Evolutionary conservation across 2,329 filamentous ascomycete genomes (phyloP).

Genomic region (Fusarium denticulatum): DNA sequence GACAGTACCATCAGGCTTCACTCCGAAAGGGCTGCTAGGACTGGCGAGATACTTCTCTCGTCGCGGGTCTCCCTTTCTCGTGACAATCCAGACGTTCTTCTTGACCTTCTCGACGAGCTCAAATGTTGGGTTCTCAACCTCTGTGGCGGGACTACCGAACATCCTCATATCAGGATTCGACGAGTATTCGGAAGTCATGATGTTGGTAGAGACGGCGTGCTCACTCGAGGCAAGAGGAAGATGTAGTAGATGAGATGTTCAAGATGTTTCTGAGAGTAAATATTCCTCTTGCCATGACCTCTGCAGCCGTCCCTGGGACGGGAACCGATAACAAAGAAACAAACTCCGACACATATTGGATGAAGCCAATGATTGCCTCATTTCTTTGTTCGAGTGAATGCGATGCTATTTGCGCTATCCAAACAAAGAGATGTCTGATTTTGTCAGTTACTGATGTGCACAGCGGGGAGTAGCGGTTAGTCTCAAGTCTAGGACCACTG

Average conservation of each 20-base stretch:
- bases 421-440: constrained; percentile 7
- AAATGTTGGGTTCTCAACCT: constrained; percentile 34
- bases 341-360: neutral
- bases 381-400: constrained; percentile 30
- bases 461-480: neutral
- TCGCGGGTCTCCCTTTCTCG: constrained; percentile 40
- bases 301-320: neutral
- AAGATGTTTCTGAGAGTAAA: neutral
- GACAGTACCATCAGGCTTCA: constrained; percentile 7
- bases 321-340: constrained; percentile 36
- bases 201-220: neutral
- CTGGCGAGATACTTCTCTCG: constrained; percentile 49
- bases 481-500: neutral
- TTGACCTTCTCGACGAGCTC: constrained; percentile 45
- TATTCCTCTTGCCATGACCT: neutral
- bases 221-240: neutral
- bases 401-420: neutral
- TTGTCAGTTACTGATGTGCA: neutral
- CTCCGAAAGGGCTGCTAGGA: constrained; percentile 13
- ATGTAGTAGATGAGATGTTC: neutral
- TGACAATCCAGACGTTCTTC: constrained; percentile 48
- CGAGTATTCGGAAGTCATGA: constrained; percentile 8
- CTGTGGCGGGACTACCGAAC: neutral
- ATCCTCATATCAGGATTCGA: neutral
- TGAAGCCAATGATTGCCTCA: neutral